Evolutionary conservation across 2,329 filamentous ascomycete genomes (phyloP).

Genomic region (Periconia sp.): DNA sequence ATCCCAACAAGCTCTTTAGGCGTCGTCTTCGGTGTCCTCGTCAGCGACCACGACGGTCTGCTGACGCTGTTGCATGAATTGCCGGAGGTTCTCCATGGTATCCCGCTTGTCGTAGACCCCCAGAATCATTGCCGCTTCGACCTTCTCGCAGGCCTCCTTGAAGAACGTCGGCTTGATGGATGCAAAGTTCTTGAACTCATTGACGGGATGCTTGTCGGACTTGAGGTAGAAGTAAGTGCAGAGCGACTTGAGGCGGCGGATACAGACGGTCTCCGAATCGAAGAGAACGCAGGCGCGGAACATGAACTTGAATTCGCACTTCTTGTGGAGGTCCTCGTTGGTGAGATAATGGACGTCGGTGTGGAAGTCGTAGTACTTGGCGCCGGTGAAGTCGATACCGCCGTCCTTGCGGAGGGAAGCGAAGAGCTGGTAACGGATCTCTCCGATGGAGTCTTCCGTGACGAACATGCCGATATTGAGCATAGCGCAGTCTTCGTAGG

Average conservation of each 20-base stretch:
- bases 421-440: background rate
- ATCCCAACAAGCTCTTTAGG: background rate
- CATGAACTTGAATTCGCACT: background rate
- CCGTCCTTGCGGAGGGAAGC: background rate
- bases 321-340: background rate
- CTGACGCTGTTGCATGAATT: background rate
- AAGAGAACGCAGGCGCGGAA: background rate
- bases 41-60: background rate
- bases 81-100: background rate
- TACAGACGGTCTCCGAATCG: background rate
- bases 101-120: background rate
- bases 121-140: background rate
- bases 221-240: background rate
- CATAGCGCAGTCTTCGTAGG: background rate
- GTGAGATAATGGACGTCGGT: background rate
- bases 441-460: background rate
- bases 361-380: background rate
- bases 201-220: background rate
- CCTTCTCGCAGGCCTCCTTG: background rate
- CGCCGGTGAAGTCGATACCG: background rate
- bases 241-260: background rate
- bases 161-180: background rate
- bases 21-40: background rate
- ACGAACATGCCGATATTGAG: background rate
- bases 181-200: background rate